Evolutionary conservation across 305 asterid species (phyloP).

Genomic region (Plantago rigida): DNA sequence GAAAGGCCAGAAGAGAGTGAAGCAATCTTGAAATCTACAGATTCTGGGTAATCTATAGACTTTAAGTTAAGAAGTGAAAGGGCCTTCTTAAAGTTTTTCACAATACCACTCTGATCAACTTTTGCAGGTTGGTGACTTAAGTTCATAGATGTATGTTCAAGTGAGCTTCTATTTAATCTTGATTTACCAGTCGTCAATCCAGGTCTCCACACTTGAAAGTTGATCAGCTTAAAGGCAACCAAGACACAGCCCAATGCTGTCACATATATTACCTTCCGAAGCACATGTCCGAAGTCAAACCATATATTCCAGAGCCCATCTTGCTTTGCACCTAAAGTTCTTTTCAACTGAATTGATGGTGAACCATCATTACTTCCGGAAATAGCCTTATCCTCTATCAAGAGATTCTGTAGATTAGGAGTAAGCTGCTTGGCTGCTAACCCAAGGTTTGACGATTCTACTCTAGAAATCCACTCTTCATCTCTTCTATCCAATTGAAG

Average conservation of each 20-base stretch:
- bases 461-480: conserved; percentile 36
- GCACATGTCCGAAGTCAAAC: conserved; percentile 36
- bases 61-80: conserved; percentile 40
- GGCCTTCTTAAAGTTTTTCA: conserved; percentile 41
- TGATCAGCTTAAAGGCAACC: conserved; percentile 44
- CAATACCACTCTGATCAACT: conserved; percentile 36
- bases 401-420: conserved; percentile 61
- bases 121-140: conserved; percentile 28
- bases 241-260: conserved; percentile 62
- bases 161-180: conserved; percentile 35
- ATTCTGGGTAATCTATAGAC: conserved; percentile 37
- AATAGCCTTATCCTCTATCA: conserved; percentile 38
- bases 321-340: conserved; percentile 63
- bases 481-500: conserved; percentile 46
- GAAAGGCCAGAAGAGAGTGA: conserved; percentile 55
- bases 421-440: conserved; percentile 76
- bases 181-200: conserved; percentile 39
- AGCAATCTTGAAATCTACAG: conserved; percentile 41
- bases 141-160: conserved; percentile 32
- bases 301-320: conserved; percentile 53
- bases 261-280: conserved; percentile 52
- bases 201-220: conserved; percentile 43
- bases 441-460: conserved; percentile 61
- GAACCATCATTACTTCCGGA: conserved; percentile 36
- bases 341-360: conserved; percentile 56